Base-by-base conservation (phyloP, 805 yeast species). In the Sugiyamaella marilandica region DNA sequence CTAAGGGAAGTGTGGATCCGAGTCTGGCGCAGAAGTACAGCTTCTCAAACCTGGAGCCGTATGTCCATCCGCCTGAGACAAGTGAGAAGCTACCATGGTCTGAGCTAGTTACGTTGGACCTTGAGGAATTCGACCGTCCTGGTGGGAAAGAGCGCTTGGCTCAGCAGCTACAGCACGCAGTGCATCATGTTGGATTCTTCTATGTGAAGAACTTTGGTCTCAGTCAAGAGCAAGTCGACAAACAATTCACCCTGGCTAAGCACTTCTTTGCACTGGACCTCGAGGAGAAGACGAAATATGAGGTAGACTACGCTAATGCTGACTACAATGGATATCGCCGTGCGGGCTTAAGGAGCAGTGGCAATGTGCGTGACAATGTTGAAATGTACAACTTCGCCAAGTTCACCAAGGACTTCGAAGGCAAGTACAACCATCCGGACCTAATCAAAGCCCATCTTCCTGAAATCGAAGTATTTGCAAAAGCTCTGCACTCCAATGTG, bases 151-250 rank as follows among this genome's bases (percentile, higher is more conserved):
- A 47, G 21, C 31, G 34, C 5, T 19, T 47, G 33, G 50, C 50
- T 11, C 43, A 47, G 10, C 50, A 47, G 21, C 36, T 47, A 34
- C 26, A 47, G 32, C 50, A 47, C 37, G 50, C 50, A 13, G 50
- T 47, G 16, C 50, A 47, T 31, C 50, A 47, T 47, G 50, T 47
- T 16, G 50, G 50, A 13, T 47, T 47, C 31, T 47, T 47, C 45
- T 47, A 47, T 37, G 50, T 47, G 5, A 47, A 47, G 21, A 47
- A 47, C 50, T 47, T 47, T 19, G 50, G 50, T n/a, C 44, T 47
- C 11, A 47, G 10, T 47, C 50, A 47, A 26, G 50, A 47, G 14
- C 49, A 47, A 34, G 50, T 47, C 18, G 50, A 47, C 45, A 14
- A 24, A n/a, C 50, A 47, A 24, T 47, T 47, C 47, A 47, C 50